Percentiles rank a stretch among this genome's conserved stretches.
phyloP scores from a whole-genome alignment of 495 filamentous ascomycete genomes.

The Penicillium odoratum region DNA sequence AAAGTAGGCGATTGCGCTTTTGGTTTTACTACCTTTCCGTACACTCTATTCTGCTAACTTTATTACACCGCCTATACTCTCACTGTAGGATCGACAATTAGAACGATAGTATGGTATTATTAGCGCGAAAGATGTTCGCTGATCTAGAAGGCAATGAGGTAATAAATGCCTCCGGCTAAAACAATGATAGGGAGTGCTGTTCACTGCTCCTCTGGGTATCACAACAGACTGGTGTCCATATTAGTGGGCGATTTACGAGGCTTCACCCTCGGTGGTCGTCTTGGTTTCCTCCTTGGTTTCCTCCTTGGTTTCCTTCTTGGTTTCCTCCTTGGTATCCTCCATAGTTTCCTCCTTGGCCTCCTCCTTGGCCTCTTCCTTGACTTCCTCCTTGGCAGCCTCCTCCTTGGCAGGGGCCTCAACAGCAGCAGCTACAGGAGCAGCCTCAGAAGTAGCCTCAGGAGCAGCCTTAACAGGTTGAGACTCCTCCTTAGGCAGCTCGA shows the following conservation, averaged over 20 bases:
- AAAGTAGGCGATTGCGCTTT: conserved; percentile 16
- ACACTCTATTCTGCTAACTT: conserved; percentile 1
- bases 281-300: conserved; percentile 15
- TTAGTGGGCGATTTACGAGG: conserved; percentile 27
- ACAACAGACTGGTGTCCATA: conserved; percentile 17
- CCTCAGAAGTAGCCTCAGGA: neutral
- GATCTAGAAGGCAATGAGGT: neutral
- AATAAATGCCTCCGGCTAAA: conserved; percentile 5
- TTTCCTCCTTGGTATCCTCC: conserved; percentile 2
- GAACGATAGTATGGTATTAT: neutral
- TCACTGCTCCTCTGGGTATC: conserved; percentile 32
- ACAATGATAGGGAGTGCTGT: conserved; percentile 20
- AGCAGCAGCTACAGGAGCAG: neutral
- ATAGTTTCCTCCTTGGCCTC: conserved; percentile 17
- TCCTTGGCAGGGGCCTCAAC: conserved; percentile 16
- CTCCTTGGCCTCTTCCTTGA: conserved; percentile 15
- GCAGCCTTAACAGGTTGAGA: conserved; percentile 16
- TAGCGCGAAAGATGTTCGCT: neutral
- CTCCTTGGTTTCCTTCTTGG: conserved; percentile 14
- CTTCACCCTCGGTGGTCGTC: conserved; percentile 1
- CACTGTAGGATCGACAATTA: neutral
- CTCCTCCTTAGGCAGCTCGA: conserved; percentile 14
- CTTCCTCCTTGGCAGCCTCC: conserved; percentile 18
- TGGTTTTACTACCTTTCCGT: conserved; percentile 15
- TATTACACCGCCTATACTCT: neutral